Evolutionary conservation across 2,329 filamentous ascomycete genomes (phyloP), one percentile per base, ranked within the genome.

Genomic region (Trichoderma pleuroti): DNA sequence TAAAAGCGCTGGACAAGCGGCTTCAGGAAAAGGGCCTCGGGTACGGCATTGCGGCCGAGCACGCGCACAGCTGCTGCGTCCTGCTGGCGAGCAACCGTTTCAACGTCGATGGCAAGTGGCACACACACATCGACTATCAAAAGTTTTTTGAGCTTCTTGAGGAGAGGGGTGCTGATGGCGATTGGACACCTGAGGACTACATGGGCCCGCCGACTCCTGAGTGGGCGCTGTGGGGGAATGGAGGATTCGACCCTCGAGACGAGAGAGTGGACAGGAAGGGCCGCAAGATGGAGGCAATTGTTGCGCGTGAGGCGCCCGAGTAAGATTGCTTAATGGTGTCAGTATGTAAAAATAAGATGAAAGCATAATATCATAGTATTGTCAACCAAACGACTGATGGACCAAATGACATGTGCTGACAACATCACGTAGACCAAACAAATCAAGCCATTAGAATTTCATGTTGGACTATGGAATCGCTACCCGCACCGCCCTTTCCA

Each of bases 161-260:
- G 80, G 87, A 89, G 78, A 85, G 88, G 73, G 84, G 86, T 18
- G 80, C 84, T 8, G 88, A 92, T 39, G 88, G 87, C 21, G 87
- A 92, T 14, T 98, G 97, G 85, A 86, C 84, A 10, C 94, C 95
- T 0, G 93, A 97, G 82, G 94, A 98, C 78, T 98, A 98, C 81
- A 92, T 97, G 85, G 92, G 91, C 5, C 86, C 86, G 52, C 87
- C 92, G 74, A 98, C 94, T 46, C 93, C 94, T 1, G 93, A 97
- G 78, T 98, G 95, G 96, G 95, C 95, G 11, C 89, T 91, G 21
- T 98, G 94, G 93, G 96, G 95, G 0, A 93, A 94, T 74, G 95
- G 95, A 2, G 96, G 95, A 0, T 98, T 98, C 79, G 93, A 98
- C 82, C 95, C 95, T 0, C 86, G 92, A 62, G 96, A 98, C 81